Evolutionary conservation across 345 rosid species (phyloP).

Genomic region (Arabidopsis suecica): DNA sequence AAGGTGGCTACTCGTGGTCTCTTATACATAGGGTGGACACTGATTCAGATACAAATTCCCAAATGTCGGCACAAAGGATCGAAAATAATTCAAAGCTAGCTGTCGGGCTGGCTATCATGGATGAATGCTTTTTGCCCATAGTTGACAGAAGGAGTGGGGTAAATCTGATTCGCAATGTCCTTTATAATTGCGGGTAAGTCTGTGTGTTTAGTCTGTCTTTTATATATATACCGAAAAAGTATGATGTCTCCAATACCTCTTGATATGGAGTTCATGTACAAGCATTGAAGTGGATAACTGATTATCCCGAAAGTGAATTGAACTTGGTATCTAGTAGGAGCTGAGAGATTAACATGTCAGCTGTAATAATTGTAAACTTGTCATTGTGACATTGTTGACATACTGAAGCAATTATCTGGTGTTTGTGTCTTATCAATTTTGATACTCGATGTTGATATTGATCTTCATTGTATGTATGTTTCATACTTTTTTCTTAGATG

Average conservation of each 20-base stretch:
- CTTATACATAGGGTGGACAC: constrained; percentile 44
- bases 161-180: constrained; percentile 44
- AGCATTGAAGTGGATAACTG: constrained; percentile 24
- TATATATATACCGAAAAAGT: constrained; percentile 3
- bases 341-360: not conserved
- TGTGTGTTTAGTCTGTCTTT: constrained; percentile 10
- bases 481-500: not conserved
- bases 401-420: constrained; percentile 21
- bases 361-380: constrained; percentile 20
- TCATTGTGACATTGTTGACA: constrained; percentile 4
- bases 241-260: not conserved
- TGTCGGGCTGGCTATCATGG: constrained; percentile 45
- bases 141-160: constrained; percentile 48
- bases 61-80: constrained; percentile 31
- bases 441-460: not conserved
- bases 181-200: constrained; percentile 48
- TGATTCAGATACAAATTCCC: constrained; percentile 31
- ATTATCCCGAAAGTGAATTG: constrained; percentile 5
- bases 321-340: constrained; percentile 6
- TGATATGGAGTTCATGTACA: constrained; percentile 6
- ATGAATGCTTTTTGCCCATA: constrained; percentile 48
- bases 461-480: not conserved
- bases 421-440: constrained; percentile 18
- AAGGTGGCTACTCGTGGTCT: constrained; percentile 48
- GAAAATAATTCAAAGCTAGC: constrained; percentile 49